Percentiles rank a stretch among this genome's conserved stretches.
phyloP scores from a whole-genome alignment of 2,329 filamentous ascomycete species.

The Stachybotrys chlorohalonatus region DNA sequence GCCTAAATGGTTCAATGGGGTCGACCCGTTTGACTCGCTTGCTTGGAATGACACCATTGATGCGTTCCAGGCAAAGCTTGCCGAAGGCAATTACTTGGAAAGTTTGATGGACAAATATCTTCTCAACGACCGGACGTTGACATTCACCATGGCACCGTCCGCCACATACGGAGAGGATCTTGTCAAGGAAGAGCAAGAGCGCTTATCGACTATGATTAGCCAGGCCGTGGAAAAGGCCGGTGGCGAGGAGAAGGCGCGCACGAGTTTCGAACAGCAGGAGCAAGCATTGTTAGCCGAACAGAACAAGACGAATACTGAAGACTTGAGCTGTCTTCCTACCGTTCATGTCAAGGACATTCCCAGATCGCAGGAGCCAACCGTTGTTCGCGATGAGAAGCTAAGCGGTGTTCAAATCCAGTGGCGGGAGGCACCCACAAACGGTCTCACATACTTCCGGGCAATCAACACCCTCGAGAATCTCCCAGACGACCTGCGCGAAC shows the following conservation, averaged over 20 bases:
- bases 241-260: slow-evolving; percentile 60
- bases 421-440: slow-evolving; percentile 90
- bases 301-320: slow-evolving; percentile 73
- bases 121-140: slow-evolving; percentile 75
- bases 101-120: slow-evolving; percentile 81
- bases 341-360: slow-evolving; percentile 86
- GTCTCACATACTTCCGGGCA: slow-evolving; percentile 89
- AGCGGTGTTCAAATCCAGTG: slow-evolving; percentile 69
- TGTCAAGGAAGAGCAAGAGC: slow-evolving; percentile 64
- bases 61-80: slow-evolving; percentile 70
- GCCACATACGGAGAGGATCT: slow-evolving; percentile 65
- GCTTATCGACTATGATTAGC: slow-evolving; percentile 66
- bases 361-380: slow-evolving; percentile 55
- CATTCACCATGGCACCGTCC: slow-evolving; percentile 90
- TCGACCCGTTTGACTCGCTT: slow-evolving; percentile 83
- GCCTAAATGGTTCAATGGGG: slow-evolving; percentile 90
- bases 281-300: slow-evolving; percentile 73
- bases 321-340: slow-evolving; percentile 80
- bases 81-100: slow-evolving; percentile 73
- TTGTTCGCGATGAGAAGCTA: slow-evolving; percentile 54
- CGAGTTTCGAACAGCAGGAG: slow-evolving; percentile 68
- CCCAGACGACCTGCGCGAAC: slow-evolving; percentile 72
- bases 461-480: slow-evolving; percentile 72
- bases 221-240: slow-evolving; percentile 61
- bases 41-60: slow-evolving; percentile 86